Base-by-base conservation (phyloP, 1,284 basidiomycete genomes). In the Mycena sp. region DNA sequence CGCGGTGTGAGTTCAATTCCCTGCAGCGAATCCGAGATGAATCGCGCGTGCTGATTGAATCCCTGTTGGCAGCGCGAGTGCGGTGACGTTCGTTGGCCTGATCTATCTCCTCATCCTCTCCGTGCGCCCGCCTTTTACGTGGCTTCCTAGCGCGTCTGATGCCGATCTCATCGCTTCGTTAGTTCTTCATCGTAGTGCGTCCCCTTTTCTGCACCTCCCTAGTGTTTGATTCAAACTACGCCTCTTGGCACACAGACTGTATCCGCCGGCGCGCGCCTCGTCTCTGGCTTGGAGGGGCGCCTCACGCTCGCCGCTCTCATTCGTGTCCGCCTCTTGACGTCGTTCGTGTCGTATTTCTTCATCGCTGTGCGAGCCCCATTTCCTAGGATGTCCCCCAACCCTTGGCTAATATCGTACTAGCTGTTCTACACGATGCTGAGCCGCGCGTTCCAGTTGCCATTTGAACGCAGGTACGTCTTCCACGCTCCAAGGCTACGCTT, bases 31-130 rank as follows among this genome's bases (percentile, higher is more conserved):
- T 35, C 32, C 14, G 32, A 35, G n/a, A n/a, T n/a, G n/a, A n/a
- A n/a, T n/a, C n/a, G n/a, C n/a, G n/a, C n/a, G n/a, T n/a, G n/a
- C n/a, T n/a, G n/a, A n/a, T n/a, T n/a, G n/a, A n/a, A 35, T 35
- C 32, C 32, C 7, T 9, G 14, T 35, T 35, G n/a, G 32, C 32
- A 35, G 32, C 82, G 91, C 91, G 1, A 81, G 85, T 11, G 93
- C 92, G 0, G 75, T 79, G 2, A 80, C 77, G 1, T 91, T 90
- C 63, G 91, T 94, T 25, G 93, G 90, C 26, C 79, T 92, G 6
- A 90, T 94, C 64, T 94, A 93, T 77, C 78, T 91, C 45, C 77
- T 87, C 56, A 92, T 94, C 63, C 76, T 88, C 29, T 78, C 87
- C 0, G 80, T 65, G 19, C 37, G 73, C 45, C 12, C 23, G 76